phyloP scores from a whole-genome alignment of 2,329 filamentous ascomycete species.

The Penicillium sp. region DNA sequence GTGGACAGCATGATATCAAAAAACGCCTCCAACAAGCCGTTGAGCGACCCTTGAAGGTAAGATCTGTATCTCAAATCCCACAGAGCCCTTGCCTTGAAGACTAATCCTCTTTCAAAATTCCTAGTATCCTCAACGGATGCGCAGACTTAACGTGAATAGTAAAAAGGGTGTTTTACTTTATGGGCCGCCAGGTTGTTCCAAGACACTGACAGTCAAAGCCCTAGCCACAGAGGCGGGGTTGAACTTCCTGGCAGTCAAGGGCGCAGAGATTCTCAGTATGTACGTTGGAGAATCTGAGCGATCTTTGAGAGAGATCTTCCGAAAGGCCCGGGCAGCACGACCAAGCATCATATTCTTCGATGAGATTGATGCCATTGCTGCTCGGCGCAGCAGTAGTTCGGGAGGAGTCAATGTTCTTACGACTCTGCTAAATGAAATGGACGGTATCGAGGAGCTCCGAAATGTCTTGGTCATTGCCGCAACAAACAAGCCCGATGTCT shows the following conservation, averaged over 20 bases:
- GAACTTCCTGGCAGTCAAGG: conserved; percentile 94
- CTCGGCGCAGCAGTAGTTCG: conserved; percentile 52
- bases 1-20: conserved; percentile 77
- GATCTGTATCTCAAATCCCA: not conserved
- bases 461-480: conserved; percentile 86
- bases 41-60: conserved; percentile 57
- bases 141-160: conserved; percentile 53
- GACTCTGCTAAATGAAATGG: conserved; percentile 90
- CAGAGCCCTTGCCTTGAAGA: not conserved
- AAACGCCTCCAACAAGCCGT: conserved; percentile 60
- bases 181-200: conserved; percentile 90
- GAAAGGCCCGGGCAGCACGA: conserved; percentile 76
- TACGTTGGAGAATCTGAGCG: conserved; percentile 95
- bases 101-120: conserved; percentile 7
- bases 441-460: conserved; percentile 81
- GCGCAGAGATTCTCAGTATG: conserved; percentile 90
- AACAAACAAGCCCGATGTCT: conserved; percentile 82
- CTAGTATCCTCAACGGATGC: conserved; percentile 52
- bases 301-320: conserved; percentile 78
- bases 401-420: conserved; percentile 76
- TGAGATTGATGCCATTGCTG: conserved; percentile 84
- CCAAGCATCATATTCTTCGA: conserved; percentile 97
- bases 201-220: conserved; percentile 87
- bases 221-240: conserved; percentile 85
- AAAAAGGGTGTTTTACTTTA: conserved; percentile 85